Conservation (phyloP, 2,329 filamentous ascomycete genomes). For the Colletotrichum godetiae region DNA sequence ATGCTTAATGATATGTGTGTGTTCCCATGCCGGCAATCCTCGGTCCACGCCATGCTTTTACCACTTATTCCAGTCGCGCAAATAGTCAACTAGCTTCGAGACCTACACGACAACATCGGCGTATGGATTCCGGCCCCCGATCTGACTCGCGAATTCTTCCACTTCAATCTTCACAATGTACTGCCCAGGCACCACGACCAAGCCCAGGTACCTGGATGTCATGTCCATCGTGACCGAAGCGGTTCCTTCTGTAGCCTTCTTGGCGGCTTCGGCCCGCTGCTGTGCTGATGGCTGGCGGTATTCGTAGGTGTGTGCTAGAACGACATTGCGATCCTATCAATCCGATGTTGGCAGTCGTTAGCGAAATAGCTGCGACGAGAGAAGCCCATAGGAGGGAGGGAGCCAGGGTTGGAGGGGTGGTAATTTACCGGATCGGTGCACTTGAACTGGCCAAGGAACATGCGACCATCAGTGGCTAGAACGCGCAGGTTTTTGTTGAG, state of each 20-base stretch:
- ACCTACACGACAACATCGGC: neutral
- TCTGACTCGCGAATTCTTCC: constrained; percentile 76
- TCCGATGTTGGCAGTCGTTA: neutral
- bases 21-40: no score
- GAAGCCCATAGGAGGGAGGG: neutral
- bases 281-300: constrained; percentile 79
- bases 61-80: neutral
- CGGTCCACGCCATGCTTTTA: no score
- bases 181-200: constrained; percentile 89
- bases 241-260: constrained; percentile 45
- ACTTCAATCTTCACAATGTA: constrained; percentile 90
- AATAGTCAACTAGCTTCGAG: neutral
- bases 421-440: constrained; percentile 81
- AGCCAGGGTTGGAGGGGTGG: neutral
- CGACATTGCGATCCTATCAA: constrained; percentile 83
- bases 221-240: constrained; percentile 73
- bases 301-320: constrained; percentile 87
- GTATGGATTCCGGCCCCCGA: constrained; percentile 40
- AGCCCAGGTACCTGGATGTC: constrained; percentile 86
- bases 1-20: neutral
- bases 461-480: constrained; percentile 82
- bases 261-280: constrained; percentile 52
- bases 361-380: constrained; percentile 4
- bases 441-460: constrained; percentile 92
- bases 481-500: constrained; percentile 84